Evolutionary conservation across 176 grass and related monocot genomes (phyloP).

Genomic region (Carex kokanica): DNA sequence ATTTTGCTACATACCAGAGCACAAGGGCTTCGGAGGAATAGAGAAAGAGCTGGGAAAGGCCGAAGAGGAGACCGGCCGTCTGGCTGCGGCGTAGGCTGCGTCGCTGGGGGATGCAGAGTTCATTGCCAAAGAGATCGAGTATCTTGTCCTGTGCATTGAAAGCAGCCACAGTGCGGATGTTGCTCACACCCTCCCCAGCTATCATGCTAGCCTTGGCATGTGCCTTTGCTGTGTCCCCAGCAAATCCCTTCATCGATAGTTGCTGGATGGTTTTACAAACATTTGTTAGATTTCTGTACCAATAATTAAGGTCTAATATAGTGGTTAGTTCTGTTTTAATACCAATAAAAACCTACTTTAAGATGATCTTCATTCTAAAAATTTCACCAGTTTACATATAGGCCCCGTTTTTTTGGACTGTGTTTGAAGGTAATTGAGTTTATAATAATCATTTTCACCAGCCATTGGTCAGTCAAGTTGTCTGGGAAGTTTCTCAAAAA

Average conservation of each 20-base stretch:
- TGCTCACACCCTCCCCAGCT: constrained; percentile 86
- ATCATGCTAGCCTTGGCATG: constrained; percentile 98
- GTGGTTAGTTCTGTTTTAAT: neutral
- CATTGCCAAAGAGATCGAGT: constrained; percentile 66
- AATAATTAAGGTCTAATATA: neutral
- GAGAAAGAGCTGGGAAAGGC: constrained; percentile 80
- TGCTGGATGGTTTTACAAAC: constrained; percentile 43
- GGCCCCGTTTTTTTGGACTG: too few species aligned
- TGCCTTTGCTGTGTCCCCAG: constrained; percentile 85
- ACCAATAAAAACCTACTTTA: neutral
- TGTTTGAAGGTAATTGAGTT: too few species aligned
- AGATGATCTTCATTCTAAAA: neutral
- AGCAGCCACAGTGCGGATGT: constrained; percentile 88
- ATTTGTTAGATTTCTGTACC: constrained; percentile 1
- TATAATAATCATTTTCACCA: neutral
- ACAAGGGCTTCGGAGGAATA: constrained; percentile 88
- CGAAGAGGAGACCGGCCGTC: constrained; percentile 77
- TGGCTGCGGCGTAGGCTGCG: constrained; percentile 81
- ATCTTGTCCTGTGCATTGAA: constrained; percentile 91
- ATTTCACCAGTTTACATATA: neutral
- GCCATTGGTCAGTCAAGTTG: neutral
- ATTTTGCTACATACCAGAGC: constrained; percentile 47
- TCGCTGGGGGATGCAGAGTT: constrained; percentile 63
- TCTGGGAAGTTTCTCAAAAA: neutral
- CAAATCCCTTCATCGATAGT: constrained; percentile 97